Evolutionary conservation across 257 asterid genomes (phyloP).

Genomic region (Fraxinus cuspidata): DNA sequence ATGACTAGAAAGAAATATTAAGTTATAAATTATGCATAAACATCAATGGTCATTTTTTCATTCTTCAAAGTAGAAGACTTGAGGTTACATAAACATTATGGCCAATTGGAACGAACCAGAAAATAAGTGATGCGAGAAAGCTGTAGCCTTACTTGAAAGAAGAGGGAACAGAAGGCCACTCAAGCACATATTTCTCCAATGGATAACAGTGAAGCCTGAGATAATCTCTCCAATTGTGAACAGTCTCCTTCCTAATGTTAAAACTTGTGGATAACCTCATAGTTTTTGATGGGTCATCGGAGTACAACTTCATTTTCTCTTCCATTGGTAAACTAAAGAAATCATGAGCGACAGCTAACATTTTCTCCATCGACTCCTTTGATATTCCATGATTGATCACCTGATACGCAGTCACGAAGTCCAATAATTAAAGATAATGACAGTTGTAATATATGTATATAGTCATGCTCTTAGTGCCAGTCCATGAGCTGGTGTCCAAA

Average conservation of each 20-base stretch:
- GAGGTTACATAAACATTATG: too few relatives aligned
- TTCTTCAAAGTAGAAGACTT: neutral
- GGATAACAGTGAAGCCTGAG: constrained; percentile 39
- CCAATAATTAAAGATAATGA: neutral
- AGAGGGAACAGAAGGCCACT: constrained; percentile 33
- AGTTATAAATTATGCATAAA: neutral
- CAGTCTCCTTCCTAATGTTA: constrained; percentile 28
- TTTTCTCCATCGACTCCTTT: constrained; percentile 23
- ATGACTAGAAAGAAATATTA: neutral
- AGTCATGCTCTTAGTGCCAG: neutral
- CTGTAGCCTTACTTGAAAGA: constrained; percentile 28
- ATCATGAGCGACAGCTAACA: constrained; percentile 24
- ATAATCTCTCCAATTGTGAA: constrained; percentile 13
- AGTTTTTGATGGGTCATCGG: constrained; percentile 36
- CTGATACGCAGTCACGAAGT: neutral
- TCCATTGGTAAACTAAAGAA: constrained; percentile 31
- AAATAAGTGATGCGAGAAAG: neutral
- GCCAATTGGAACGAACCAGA: neutral
- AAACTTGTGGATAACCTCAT: constrained; percentile 34
- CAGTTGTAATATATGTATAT: neutral
- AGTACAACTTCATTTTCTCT: constrained; percentile 40
- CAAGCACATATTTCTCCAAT: constrained; percentile 33
- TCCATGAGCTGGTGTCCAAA: neutral
- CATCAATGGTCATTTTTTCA: too few relatives aligned
- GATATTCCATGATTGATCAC: constrained; percentile 35